Evolutionary conservation across 169 alveolate genomes (phyloP).

Genomic region (Theileria sp.): DNA sequence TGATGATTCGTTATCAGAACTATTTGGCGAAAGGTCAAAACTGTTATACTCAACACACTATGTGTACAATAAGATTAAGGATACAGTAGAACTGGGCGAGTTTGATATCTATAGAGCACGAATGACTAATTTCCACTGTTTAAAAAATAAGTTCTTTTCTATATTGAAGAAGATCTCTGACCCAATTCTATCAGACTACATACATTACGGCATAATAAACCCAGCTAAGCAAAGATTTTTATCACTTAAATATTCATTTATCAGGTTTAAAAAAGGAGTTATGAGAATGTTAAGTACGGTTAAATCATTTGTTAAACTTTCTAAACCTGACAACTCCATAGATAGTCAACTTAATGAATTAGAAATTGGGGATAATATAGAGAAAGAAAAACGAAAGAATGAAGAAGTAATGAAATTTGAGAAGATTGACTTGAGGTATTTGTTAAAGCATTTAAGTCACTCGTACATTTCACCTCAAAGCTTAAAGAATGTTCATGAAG

Average conservation of each 20-base stretch:
- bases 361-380: neutral
- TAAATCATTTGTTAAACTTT: neutral
- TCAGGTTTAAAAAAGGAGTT: neutral
- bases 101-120: conserved; percentile 5
- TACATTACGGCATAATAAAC: neutral
- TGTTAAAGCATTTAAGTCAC: neutral
- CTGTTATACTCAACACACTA: neutral
- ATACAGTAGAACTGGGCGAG: neutral
- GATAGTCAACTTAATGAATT: neutral
- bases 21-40: neutral
- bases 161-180: neutral
- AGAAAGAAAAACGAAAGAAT: neutral
- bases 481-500: neutral
- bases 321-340: neutral
- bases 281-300: neutral
- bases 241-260: neutral
- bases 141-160: neutral
- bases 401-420: neutral
- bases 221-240: neutral
- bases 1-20: neutral
- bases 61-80: neutral
- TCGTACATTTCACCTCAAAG: neutral
- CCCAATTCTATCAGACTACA: neutral
- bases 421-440: neutral
- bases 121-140: neutral